A percentile compares a stretch with the other conserved stretches of the same genome.
These are phyloP conservation scores for Moniliophthora roreri DNA, from an alignment of 1,284 basidiomycete genomes.

Conservation along the genomic window DNA sequence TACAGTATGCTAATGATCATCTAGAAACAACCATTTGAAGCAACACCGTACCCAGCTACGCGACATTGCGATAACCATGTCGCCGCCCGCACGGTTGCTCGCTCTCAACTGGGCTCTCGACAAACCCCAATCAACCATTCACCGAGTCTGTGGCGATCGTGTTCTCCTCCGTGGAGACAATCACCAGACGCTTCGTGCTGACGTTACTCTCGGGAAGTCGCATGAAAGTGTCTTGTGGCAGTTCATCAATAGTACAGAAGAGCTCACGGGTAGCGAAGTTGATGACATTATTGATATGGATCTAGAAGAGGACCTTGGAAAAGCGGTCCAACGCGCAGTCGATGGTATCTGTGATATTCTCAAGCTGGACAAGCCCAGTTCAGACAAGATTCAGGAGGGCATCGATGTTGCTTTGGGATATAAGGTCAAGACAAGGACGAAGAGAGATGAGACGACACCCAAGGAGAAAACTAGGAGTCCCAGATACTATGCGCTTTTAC, in stretches of 20 bases:
- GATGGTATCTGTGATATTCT: constrained; percentile 54
- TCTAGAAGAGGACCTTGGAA: constrained; percentile 53
- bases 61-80: constrained; percentile 42
- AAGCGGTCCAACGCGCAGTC: constrained; percentile 59
- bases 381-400: constrained; percentile 61
- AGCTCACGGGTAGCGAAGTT: constrained; percentile 65
- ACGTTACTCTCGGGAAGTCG: constrained; percentile 38
- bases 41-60: constrained; percentile 76
- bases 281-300: constrained; percentile 70
- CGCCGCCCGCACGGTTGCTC: constrained; percentile 66
- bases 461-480: constrained; percentile 29
- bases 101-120: constrained; percentile 77
- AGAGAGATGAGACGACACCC: constrained; percentile 33
- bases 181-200: constrained; percentile 80
- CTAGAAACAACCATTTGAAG: constrained; percentile 84
- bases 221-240: constrained; percentile 85
- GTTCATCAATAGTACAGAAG: constrained; percentile 71
- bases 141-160: constrained; percentile 78
- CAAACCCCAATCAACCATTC: constrained; percentile 51
- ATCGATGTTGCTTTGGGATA: constrained; percentile 57
- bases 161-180: constrained; percentile 75
- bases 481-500: constrained; percentile 78
- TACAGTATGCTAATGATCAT: background rate
- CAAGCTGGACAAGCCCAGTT: constrained; percentile 50
- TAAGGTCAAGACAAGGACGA: constrained; percentile 36